A percentile compares a stretch with the other conserved stretches of the same genome.
Conservation (phyloP, 352 stramenopile genomes). For the Phytophthora hibernalis region DNA sequence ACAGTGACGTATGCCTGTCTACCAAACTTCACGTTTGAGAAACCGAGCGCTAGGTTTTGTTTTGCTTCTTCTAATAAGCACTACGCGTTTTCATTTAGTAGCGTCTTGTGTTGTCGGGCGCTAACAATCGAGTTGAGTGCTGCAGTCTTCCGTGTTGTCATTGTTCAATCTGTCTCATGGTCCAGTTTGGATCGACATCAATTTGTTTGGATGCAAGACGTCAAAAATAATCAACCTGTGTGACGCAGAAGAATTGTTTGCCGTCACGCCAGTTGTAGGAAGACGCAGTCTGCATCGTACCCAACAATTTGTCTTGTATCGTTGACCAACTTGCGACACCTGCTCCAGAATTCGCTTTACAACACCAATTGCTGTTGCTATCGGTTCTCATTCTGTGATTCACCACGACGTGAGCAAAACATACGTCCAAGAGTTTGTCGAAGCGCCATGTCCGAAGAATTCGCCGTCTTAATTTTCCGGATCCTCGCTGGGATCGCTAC, state of each 20-base stretch:
- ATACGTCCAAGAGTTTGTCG: background rate
- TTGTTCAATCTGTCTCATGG: background rate
- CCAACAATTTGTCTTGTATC: conserved; percentile 1
- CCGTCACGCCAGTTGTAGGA: no score
- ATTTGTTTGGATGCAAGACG: conserved; percentile 22
- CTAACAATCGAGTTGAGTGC: conserved; percentile 8
- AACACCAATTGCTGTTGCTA: background rate
- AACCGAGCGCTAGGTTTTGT: conserved; percentile 37
- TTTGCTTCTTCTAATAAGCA: conserved; percentile 40
- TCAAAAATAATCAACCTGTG: background rate
- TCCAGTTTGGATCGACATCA: background rate
- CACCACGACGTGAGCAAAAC: background rate
- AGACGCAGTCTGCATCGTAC: background rate
- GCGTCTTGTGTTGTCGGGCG: background rate
- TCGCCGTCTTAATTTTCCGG: conserved; percentile 18
- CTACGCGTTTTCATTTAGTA: conserved; percentile 36
- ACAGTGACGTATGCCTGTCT: conserved; percentile 15
- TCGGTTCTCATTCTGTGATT: conserved; percentile 12
- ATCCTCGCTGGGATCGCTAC: conserved; percentile 23
- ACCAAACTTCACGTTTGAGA: conserved; percentile 28
- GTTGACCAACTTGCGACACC: conserved; percentile 1
- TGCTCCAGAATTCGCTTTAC: background rate
- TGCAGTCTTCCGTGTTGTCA: conserved; percentile 8
- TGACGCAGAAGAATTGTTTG: no score
- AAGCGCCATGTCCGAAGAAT: conserved; percentile 12